phyloP scores from a whole-genome alignment of 2,329 filamentous ascomycete genomes.

The Tolypocladium cylindrosporum region DNA sequence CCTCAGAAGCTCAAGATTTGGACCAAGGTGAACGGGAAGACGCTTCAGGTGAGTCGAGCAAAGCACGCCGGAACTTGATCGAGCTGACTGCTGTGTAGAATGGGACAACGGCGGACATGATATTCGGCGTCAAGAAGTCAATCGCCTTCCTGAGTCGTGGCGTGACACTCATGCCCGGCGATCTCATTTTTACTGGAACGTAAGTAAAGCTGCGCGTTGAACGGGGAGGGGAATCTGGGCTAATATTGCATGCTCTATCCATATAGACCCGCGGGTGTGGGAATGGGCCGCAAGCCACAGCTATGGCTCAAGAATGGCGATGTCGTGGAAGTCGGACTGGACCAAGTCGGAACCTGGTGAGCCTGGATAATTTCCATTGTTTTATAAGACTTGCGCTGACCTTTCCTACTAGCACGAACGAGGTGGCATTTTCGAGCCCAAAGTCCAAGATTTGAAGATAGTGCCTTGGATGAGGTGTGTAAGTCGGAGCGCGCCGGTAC shows the following conservation, averaged over 20 bases:
- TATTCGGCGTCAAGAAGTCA: slow-evolving; percentile 50
- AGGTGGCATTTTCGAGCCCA: slow-evolving; percentile 17
- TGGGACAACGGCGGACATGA: slow-evolving; percentile 49
- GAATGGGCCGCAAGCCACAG: slow-evolving; percentile 56
- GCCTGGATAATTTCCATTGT: not conserved
- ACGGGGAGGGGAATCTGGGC: not conserved
- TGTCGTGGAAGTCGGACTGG: slow-evolving; percentile 56
- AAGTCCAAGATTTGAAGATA: slow-evolving; percentile 18
- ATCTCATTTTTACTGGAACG: slow-evolving; percentile 59
- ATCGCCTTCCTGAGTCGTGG: slow-evolving; percentile 51
- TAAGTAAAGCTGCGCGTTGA: slow-evolving; percentile 17
- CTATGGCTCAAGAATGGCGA: slow-evolving; percentile 64
- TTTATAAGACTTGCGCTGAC: not conserved
- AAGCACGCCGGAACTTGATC: too few relatives aligned
- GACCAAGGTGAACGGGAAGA: slow-evolving; percentile 50
- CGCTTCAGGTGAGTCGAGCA: slow-evolving; percentile 32
- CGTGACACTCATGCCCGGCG: slow-evolving; percentile 52
- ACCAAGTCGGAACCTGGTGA: slow-evolving; percentile 51
- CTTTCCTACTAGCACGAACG: slow-evolving; percentile 14
- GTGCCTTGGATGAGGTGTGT: not conserved
- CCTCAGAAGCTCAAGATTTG: slow-evolving; percentile 46
- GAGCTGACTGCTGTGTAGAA: slow-evolving; percentile 21
- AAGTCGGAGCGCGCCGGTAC: not conserved
- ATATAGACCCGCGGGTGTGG: slow-evolving; percentile 55
- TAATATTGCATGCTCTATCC: not conserved